phyloP scores from a whole-genome alignment of 2,329 filamentous ascomycete species.

The Diaporthe capsici region DNA sequence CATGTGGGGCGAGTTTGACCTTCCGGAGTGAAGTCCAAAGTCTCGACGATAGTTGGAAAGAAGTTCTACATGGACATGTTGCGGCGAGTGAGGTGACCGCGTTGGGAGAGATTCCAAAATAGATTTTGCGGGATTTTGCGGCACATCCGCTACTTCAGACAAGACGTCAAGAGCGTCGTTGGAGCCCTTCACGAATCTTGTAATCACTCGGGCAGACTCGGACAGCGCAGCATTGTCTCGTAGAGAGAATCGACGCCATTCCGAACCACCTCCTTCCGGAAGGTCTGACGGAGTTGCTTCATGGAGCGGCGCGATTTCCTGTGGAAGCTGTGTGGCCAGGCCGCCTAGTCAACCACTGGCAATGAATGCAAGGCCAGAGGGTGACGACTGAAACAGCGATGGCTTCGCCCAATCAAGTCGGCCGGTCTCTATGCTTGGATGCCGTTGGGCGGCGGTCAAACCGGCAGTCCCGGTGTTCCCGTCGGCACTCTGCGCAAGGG shows the following conservation, averaged over 20 bases:
- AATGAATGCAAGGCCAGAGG: neutral
- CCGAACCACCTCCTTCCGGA: neutral
- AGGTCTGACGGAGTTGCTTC: neutral
- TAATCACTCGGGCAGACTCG: neutral
- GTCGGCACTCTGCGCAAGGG: neutral
- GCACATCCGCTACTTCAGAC: neutral
- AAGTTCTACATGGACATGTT: neutral
- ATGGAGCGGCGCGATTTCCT: neutral
- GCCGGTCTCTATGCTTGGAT: conserved; percentile 8
- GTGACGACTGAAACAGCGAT: neutral
- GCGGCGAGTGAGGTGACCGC: neutral
- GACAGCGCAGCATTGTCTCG: neutral
- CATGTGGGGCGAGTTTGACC: neutral
- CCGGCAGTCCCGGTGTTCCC: neutral
- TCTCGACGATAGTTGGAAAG: neutral
- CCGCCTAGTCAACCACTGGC: neutral
- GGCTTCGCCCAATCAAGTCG: neutral
- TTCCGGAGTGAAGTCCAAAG: neutral
- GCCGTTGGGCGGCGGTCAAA: neutral
- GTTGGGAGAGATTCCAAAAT: neutral
- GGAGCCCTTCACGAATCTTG: neutral
- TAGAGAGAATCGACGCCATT: neutral
- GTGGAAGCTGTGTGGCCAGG: neutral
- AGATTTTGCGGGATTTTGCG: neutral
- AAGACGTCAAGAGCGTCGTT: neutral